These are phyloP conservation scores for Puccinia novopanici DNA, from an alignment of 1,284 basidiomycete species.

Conservation along the genomic window DNA sequence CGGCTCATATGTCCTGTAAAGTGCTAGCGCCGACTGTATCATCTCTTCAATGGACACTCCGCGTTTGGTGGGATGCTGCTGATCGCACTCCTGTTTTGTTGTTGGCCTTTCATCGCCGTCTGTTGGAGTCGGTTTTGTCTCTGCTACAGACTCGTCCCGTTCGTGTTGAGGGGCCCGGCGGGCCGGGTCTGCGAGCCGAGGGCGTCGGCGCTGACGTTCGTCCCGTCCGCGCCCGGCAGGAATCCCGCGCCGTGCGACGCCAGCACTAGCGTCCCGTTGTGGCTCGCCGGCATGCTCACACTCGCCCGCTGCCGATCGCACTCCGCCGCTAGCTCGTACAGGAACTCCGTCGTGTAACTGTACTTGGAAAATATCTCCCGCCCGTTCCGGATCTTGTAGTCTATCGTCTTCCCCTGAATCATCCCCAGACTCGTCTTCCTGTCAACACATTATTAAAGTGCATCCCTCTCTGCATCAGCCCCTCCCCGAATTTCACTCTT, in stretches of 20 bases:
- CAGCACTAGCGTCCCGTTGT: conserved; percentile 19
- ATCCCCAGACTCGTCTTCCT: conserved; percentile 41
- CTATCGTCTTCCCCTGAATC: conserved; percentile 23
- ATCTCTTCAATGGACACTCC: conserved; percentile 52
- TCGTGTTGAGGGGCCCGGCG: no score
- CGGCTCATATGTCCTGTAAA: conserved; percentile 53
- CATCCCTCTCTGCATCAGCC: no score
- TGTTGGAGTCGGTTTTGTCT: background rate
- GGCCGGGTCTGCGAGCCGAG: no score
- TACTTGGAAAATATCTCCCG: conserved; percentile 41
- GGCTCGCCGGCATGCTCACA: background rate
- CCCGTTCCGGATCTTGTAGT: conserved; percentile 45
- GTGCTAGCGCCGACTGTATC: conserved; percentile 52
- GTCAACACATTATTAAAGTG: background rate
- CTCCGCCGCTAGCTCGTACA: conserved; percentile 19
- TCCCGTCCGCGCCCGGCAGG: background rate
- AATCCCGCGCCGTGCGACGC: conserved; percentile 20
- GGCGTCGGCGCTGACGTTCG: background rate
- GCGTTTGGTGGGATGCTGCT: background rate
- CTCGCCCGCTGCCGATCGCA: conserved; percentile 20
- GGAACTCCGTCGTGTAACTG: conserved; percentile 45
- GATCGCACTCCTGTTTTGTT: background rate
- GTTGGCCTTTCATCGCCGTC: background rate
- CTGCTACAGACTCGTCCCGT: background rate
- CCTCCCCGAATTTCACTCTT: no score